A percentile compares a stretch with the other conserved stretches of the same genome.
Conservation (phyloP, 176 grass and related monocot genomes). For the Echinochloa phyllopogon region DNA sequence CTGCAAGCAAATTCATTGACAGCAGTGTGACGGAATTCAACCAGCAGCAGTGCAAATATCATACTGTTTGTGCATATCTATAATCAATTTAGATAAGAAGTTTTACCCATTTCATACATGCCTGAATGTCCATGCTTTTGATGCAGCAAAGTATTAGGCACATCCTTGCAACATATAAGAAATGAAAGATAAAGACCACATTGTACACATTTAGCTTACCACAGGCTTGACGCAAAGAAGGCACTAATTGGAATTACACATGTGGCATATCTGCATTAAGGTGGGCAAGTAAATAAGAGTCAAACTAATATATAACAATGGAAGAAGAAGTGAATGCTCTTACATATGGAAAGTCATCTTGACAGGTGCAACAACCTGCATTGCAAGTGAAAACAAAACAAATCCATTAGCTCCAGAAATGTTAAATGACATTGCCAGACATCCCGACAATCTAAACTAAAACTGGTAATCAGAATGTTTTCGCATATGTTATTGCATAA, state of each 20-base stretch:
- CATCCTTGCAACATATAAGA: neutral
- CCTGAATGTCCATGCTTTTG: constrained; percentile 10
- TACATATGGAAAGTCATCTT: constrained; percentile 99
- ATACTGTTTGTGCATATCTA: constrained; percentile 25
- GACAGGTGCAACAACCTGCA: constrained; percentile 94
- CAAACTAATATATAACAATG: constrained; percentile 20
- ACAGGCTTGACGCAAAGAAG: constrained; percentile 97
- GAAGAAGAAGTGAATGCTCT: constrained; percentile 49
- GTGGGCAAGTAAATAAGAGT: constrained; percentile 30
- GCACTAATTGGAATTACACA: constrained; percentile 99
- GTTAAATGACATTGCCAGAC: constrained; percentile 25
- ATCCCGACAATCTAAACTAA: constrained; percentile 3
- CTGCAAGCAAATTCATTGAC: constrained; percentile 25
- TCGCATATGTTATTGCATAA: constrained; percentile 8
- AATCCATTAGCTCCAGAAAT: constrained; percentile 38
- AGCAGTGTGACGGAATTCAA: neutral
- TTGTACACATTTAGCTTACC: constrained; percentile 60
- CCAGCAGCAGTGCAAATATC: constrained; percentile 14
- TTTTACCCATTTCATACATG: constrained; percentile 30
- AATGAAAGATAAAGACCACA: constrained; percentile 23
- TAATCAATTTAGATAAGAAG: constrained; percentile 24
- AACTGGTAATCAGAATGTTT: neutral
- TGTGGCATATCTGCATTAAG: constrained; percentile 86
- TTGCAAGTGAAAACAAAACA: constrained; percentile 38
- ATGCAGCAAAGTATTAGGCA: constrained; percentile 29